phyloP scores from a whole-genome alignment of 164 flowering plant species.

The Buxus sempervirens region DNA sequence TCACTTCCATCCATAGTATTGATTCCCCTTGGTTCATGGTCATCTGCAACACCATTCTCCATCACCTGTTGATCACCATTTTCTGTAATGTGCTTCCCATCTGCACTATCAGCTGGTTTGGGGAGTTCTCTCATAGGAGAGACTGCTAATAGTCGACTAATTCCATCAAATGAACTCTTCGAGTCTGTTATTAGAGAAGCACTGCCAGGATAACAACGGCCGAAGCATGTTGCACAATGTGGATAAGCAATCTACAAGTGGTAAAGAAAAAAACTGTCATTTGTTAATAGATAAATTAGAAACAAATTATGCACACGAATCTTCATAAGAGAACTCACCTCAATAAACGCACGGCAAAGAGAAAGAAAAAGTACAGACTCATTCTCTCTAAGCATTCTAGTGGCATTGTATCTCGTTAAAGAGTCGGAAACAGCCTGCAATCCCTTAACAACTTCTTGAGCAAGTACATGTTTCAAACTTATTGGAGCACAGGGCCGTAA shows the following conservation, averaged over 20 bases:
- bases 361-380: slow-evolving; percentile 82
- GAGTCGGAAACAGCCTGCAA: slow-evolving; percentile 82
- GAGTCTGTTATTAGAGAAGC: slow-evolving; percentile 61
- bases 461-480: slow-evolving; percentile 69
- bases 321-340: slow-evolving; percentile 39
- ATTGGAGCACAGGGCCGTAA: slow-evolving; percentile 97
- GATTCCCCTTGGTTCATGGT: slow-evolving; percentile 27
- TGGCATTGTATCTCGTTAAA: slow-evolving; percentile 66
- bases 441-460: slow-evolving; percentile 80
- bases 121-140: slow-evolving; percentile 47
- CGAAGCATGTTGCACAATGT: slow-evolving; percentile 82
- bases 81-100: slow-evolving; percentile 35
- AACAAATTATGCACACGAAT: background rate
- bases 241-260: slow-evolving; percentile 74
- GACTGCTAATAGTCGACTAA: slow-evolving; percentile 51
- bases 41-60: slow-evolving; percentile 41
- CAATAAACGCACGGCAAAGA: slow-evolving; percentile 85
- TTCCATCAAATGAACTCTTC: slow-evolving; percentile 63
- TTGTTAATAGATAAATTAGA: background rate
- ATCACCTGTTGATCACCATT: slow-evolving; percentile 34
- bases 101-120: slow-evolving; percentile 32
- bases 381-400: slow-evolving; percentile 74
- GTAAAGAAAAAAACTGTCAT: background rate
- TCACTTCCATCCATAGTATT: slow-evolving; percentile 24
- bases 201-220: slow-evolving; percentile 90